Evolutionary conservation across 2,329 filamentous ascomycete genomes (phyloP), one percentile per base, ranked within the genome.

Genomic region (Ceratocystis eucalypticola): DNA sequence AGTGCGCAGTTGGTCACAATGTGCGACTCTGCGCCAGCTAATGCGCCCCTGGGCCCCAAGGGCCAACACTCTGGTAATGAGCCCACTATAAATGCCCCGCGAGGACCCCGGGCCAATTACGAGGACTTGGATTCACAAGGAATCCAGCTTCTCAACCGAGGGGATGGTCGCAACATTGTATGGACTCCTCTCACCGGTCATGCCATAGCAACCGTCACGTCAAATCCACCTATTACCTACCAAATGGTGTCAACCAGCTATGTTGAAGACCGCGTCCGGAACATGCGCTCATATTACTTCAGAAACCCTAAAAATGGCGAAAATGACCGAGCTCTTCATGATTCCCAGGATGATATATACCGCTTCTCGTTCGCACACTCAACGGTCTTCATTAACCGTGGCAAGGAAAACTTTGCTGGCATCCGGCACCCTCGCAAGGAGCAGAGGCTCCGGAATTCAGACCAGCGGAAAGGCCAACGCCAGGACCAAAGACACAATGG

Each of bases 291-390:
- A 20, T 78, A 77, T 69, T 82, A 82, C 74, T 77, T 6, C 73
- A 71, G 41, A 75, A 79, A 8, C 20, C 10, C 46, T 20, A 50
- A 50, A n/a, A 50, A 2, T 50, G 46, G 46, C 57, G 75, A 79
- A 55, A 71, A 79, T 46, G 79, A 79, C 69, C 73, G 78, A 68
- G 75, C 79, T 64, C 17, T 5, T 8, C 8, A 55, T 20, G 25
- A 37, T 20, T 44, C 59, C 12, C 28, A 15, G 12, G 25, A 44
- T 33, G 28, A 20, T 8, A 83, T 83, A 75, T 85, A 88, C 72
- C 80, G 88, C 41, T 91, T 89, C 73, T 87, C 86, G 0, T 91
- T 91, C 70, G 87, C 91, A 73, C 78, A 85, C 66, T 80, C 79
- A 0, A 83, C 86, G 68, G 72, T 75, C 5, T 84, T 91, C 65